Percentiles rank a stretch among this genome's conserved stretches.
These are phyloP conservation scores for Coriolopsis trogii DNA, from an alignment of 1,284 basidiomycete genomes.

Conservation along the genomic window DNA sequence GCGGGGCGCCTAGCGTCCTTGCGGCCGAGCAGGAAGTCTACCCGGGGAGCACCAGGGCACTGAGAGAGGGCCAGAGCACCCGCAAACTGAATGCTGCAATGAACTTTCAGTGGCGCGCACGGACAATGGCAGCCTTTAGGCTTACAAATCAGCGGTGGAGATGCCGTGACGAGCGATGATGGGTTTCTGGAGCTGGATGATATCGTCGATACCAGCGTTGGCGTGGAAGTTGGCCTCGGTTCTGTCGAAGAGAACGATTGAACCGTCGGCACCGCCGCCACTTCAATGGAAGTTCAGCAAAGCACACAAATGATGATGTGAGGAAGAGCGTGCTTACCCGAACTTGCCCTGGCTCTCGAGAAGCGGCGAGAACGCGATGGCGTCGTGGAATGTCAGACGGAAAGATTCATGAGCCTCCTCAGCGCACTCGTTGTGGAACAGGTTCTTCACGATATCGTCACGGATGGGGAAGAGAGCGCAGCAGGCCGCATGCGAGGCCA, in stretches of 20 bases:
- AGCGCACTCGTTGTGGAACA: background rate
- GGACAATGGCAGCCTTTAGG: background rate
- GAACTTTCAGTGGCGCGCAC: background rate
- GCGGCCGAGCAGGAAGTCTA: slow-evolving; percentile 25
- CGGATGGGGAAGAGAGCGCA: slow-evolving; percentile 24
- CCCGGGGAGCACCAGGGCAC: slow-evolving; percentile 30
- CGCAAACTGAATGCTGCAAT: slow-evolving; percentile 34
- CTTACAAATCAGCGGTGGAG: slow-evolving; percentile 6
- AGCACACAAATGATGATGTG: too few species aligned
- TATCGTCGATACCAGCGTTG: slow-evolving; percentile 2
- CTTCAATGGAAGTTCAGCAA: too few species aligned
- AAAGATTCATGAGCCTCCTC: background rate
- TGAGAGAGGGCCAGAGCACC: slow-evolving; percentile 29
- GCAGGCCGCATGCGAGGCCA: slow-evolving; percentile 41
- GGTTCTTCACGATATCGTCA: background rate
- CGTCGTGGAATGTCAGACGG: background rate
- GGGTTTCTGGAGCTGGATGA: slow-evolving; percentile 7
- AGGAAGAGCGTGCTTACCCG: too few species aligned
- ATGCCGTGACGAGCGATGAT: slow-evolving; percentile 5
- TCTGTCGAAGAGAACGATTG: slow-evolving; percentile 15
- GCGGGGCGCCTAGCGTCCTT: background rate
- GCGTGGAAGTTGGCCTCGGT: background rate
- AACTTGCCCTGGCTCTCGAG: background rate
- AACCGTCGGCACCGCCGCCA: slow-evolving; percentile 3
- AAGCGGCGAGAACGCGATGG: slow-evolving; percentile 36